Base-by-base conservation (phyloP, 2,329 filamentous ascomycete genomes). In the Ophiocordyceps unilateralis region DNA sequence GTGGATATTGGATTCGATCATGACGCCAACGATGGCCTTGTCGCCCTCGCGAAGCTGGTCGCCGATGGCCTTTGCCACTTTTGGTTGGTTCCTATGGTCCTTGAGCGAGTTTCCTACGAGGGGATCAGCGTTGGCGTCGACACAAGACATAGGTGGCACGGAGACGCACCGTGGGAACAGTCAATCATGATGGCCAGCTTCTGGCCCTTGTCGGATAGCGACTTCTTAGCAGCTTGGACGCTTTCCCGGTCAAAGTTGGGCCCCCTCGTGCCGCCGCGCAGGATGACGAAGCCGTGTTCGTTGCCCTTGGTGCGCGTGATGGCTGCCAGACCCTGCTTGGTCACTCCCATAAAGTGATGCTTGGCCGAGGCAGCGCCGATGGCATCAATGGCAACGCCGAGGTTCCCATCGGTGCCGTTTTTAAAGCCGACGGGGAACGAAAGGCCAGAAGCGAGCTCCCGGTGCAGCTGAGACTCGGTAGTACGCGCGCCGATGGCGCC, bases 371-470 rank as follows among this genome's bases (percentile, higher is more conserved):
- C 83, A 24, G 84, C 80, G 46, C 89, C 91, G 59, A 96, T 95
- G 28, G 91, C 91, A 59, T 98, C 91, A 54, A 96, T 93, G 19
- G 89, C 88, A 19, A 96, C 88, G 23, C 77, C 78, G 44, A 98
- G 69, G 53, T 82, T 86, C 37, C 91, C 91, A 56, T 98, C 91
- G 21, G 91, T 98, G 48, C 91, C 91, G 65, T 98, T 98, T 78
- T 98, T 98, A 81, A 95, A 98, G 46, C 91, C 91, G 51, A 98
- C 88, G 20, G 91, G 91, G 81, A 95, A 96, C 45, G 85, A 93
- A 43, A 96, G 74, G 53, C 91, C 91, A 23, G 84, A 93, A 5
- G 91, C 91, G 48, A 98, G 76, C 68, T 98, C 91, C 49, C 91
- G 82, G 67, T 98, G 91, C 50, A 96, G 72, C 67, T 98, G 91